Base-by-base conservation (phyloP, 2,329 filamentous ascomycete species). In the Aspergillus flavus region DNA sequence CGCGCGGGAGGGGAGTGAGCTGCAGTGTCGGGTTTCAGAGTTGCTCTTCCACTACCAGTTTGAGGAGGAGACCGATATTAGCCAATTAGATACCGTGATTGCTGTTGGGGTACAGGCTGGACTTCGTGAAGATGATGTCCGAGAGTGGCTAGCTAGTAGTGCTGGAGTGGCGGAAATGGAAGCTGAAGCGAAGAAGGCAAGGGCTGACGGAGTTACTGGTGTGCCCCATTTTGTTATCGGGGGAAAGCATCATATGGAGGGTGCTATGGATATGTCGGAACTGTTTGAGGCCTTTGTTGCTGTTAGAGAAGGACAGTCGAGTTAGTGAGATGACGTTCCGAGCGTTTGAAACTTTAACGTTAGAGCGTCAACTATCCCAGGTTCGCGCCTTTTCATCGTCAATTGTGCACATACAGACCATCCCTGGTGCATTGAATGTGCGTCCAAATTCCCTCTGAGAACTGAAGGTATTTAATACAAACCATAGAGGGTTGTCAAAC, bases 171-270 rank as follows among this genome's bases (percentile, higher is more conserved):
- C 19, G 2, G 63, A 67, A 48, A 57, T 53, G 7, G 65, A 68
- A 45, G 28, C 23, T 4, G 60, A 67, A 41, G 66, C 54, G 23
- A 61, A 23, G n/a, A n/a, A 21, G 56, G 54, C 48, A 1, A 59
- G 67, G 26, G 58, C 57, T 5, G 36, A 34, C 2, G 68, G 66
- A 2, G 21, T 66, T 11, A 19, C 60, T 21, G 68, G 68, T 1
- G 70, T 71, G 19, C 69, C 69, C 19, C 61, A 65, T 64, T 71
- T 64, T 56, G 50, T 62, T 19, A 64, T 72, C 48, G 68, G 65
- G 2, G 64, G 50, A 1, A n/a, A 62, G 43, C 28, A 62, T 23
- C 59, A 64, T 28, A 28, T 64, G 10, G 62, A 66, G n/a, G 66
- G 70, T 3, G 67, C 66, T 1, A 63, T 57, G 56, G 70, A 69